Conservation (phyloP, 1,284 basidiomycete genomes). For the Puccinia brachypodii region DNA sequence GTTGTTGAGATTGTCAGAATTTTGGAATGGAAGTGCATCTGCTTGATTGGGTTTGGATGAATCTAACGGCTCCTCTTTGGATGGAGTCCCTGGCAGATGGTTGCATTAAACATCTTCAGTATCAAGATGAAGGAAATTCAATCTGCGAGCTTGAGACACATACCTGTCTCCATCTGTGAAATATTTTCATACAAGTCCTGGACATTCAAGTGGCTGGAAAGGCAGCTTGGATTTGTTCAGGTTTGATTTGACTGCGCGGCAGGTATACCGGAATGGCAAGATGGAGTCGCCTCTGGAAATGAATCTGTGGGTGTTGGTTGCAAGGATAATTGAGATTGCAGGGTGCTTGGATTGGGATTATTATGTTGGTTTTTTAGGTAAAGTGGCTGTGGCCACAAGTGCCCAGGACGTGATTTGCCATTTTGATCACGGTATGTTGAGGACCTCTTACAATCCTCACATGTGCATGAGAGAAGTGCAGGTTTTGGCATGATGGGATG, state of each 20-base stretch:
- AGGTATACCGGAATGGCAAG: background rate
- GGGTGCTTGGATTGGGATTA: background rate
- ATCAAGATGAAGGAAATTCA: background rate
- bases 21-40: background rate
- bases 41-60: background rate
- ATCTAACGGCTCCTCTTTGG: background rate
- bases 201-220: background rate
- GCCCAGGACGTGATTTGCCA: background rate
- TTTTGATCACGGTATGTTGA: constrained; percentile 10
- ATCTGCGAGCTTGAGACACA: background rate
- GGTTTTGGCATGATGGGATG: background rate
- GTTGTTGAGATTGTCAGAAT: background rate
- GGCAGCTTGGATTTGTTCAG: background rate
- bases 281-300: background rate
- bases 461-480: background rate
- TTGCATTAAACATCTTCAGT: no score
- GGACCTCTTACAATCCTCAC: background rate
- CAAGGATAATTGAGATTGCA: background rate
- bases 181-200: background rate
- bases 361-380: background rate
- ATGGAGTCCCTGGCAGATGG: background rate
- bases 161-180: background rate
- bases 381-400: constrained; percentile 1
- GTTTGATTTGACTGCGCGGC: background rate
- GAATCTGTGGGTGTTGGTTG: background rate